Evolutionary conservation across 73 alveolate genomes (phyloP).

Genomic region (Paramecium biaurelia): DNA sequence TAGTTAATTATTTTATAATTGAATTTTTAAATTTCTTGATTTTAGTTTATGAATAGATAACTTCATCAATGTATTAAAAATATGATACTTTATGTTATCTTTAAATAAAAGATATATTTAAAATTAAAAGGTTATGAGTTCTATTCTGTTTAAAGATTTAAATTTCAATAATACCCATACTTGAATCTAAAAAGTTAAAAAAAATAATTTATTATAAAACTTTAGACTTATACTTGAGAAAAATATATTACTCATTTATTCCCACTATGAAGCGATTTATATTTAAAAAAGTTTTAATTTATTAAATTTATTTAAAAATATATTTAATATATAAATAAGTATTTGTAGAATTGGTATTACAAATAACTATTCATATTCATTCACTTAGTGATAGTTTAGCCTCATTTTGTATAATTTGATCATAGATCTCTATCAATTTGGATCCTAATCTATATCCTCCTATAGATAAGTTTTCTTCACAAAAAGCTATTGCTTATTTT

Average conservation of each 20-base stretch:
- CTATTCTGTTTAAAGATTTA: too few relatives aligned
- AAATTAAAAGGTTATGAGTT: too few relatives aligned
- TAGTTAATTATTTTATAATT: background rate
- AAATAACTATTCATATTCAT: background rate
- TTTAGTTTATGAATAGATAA: background rate
- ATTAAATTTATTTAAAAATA: too few relatives aligned
- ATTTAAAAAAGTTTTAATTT: too few relatives aligned
- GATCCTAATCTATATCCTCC: constrained; percentile 63
- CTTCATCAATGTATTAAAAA: background rate
- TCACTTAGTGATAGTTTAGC: background rate
- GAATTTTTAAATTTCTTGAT: background rate
- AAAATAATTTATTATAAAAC: background rate
- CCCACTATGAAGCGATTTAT: too few relatives aligned
- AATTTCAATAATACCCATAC: background rate
- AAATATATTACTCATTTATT: too few relatives aligned
- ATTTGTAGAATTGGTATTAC: background rate
- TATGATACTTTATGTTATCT: too few relatives aligned
- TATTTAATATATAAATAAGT: background rate
- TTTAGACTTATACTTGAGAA: background rate
- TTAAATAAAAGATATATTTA: too few relatives aligned
- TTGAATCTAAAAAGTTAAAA: too few relatives aligned
- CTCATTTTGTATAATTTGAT: constrained; percentile 7
- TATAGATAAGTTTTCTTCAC: constrained; percentile 33
- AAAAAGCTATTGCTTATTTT: background rate
- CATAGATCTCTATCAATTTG: constrained; percentile 21